Percentiles rank a stretch among this genome's conserved stretches.
Evolutionary conservation across 495 filamentous ascomycete genomes (phyloP).

Genomic region (Penicillium steckii): DNA sequence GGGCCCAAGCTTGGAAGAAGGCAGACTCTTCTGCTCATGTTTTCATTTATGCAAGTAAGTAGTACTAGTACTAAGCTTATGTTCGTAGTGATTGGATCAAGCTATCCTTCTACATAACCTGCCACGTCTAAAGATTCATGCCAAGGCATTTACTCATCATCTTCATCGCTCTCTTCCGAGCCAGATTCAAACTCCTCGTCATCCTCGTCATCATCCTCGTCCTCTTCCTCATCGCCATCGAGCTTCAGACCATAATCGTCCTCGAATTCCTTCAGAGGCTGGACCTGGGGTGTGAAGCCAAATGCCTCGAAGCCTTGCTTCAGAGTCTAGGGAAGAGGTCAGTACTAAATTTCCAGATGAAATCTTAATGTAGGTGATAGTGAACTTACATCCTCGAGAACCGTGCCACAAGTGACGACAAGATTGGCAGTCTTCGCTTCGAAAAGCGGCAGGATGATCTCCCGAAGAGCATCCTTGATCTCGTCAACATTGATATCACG

Average conservation of each 20-base stretch:
- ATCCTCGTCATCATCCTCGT: constrained; percentile 59
- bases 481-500: constrained; percentile 73
- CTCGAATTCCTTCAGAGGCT: constrained; percentile 76
- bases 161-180: constrained; percentile 38
- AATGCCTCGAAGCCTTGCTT: constrained; percentile 66
- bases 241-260: constrained; percentile 86
- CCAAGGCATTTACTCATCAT: constrained; percentile 23
- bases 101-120: constrained; percentile 8
- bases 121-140: constrained; percentile 16
- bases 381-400: constrained; percentile 74
- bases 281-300: constrained; percentile 76
- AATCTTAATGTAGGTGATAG: neutral
- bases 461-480: constrained; percentile 69
- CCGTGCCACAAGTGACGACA: constrained; percentile 82
- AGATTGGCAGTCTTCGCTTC: constrained; percentile 73
- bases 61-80: neutral
- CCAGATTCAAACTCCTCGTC: constrained; percentile 43
- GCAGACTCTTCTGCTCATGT: too few species aligned
- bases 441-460: constrained; percentile 78
- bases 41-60: too few species aligned
- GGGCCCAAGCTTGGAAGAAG: too few species aligned
- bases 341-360: neutral
- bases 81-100: constrained; percentile 7
- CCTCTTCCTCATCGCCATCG: constrained; percentile 62
- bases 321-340: constrained; percentile 52